Base-by-base conservation (phyloP, 345 rosid species). In the Linum usitatissimum region DNA sequence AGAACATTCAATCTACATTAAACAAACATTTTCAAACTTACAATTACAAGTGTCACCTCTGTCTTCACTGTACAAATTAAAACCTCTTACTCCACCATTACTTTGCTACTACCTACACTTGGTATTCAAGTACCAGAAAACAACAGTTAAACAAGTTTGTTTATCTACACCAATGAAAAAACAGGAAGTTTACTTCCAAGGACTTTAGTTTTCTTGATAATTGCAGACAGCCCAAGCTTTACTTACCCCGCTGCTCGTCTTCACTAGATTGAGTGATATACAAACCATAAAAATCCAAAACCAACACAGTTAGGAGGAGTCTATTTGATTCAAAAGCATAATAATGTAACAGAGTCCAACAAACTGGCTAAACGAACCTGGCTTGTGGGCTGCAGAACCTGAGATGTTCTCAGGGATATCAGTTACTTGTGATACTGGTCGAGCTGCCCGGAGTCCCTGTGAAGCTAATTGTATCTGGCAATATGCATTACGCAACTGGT, bases 401-500 rank as follows among this genome's bases (percentile, higher is more conserved):
- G 18, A 51, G 56, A 61, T 18, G 31, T 28, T 54, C n/a, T 67
- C 73, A 49, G n/a, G 62, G 19, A 58, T 76, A 30, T 42, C 30
- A 0, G 49, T 18, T 66, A 61, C 65, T n/a, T 13, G 39, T 30
- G 53, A 64, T 40, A 9, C 49, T 5, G 68, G 63, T 59, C 69
- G 66, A 42, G 12, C 49, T 42, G 68, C 64, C 57, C 70, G 66
- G 3, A 67, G 57, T 18, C 68, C 75, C 10, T 64, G 69, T 61
- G 82, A 20, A 49, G 64, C 60, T 36, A 75, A n/a, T 9, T 79
- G 81, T 59, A 80, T 67, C 76, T 83, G 97, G 74, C 85, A 78
- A 71, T 87, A 93, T n/a, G 87, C 97, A 21, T 79, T 72, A 45
- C 60, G 75, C 62, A 93, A 62, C 60, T 68, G 71, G 64, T 64